A percentile compares a stretch with the other conserved stretches of the same genome.
phyloP scores from a whole-genome alignment of 345 rosid species.

The Laguncularia racemosa region DNA sequence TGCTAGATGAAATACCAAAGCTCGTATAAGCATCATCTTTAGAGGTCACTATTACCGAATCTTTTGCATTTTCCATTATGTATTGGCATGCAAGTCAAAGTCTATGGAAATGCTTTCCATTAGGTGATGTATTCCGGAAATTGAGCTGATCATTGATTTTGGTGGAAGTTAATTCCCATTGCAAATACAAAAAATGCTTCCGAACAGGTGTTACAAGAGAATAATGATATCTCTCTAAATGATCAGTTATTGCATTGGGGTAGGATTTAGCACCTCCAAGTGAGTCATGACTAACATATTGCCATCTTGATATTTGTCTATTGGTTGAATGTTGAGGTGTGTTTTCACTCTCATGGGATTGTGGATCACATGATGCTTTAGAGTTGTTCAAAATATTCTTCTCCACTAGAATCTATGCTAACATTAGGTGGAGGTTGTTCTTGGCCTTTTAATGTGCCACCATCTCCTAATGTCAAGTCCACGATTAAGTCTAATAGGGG shows the following conservation, averaged over 20 bases:
- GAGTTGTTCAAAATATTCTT: conserved; percentile 5
- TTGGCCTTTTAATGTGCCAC: background rate
- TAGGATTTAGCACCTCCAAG: conserved; percentile 39
- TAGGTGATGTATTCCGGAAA: conserved; percentile 31
- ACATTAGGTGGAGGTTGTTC: conserved; percentile 5
- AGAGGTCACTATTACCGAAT: conserved; percentile 2
- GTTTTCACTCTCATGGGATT: conserved; percentile 2
- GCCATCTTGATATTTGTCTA: conserved; percentile 26
- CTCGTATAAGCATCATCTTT: conserved; percentile 9
- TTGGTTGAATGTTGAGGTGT: background rate
- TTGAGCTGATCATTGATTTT: background rate
- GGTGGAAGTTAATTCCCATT: conserved; percentile 22
- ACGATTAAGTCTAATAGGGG: background rate
- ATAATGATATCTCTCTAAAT: background rate
- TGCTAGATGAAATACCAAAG: background rate
- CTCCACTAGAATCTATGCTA: conserved; percentile 18
- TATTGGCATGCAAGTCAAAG: conserved; percentile 20
- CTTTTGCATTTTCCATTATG: conserved; percentile 3
- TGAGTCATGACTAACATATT: conserved; percentile 22
- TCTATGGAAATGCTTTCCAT: conserved; percentile 23
- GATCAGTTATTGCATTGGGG: conserved; percentile 38
- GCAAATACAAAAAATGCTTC: conserved; percentile 23
- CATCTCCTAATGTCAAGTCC: background rate
- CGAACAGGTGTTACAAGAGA: conserved; percentile 6
- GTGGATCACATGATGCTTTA: conserved; percentile 1